Base-by-base conservation (phyloP, 306 rosid species). In the Ceratonia siliqua region DNA sequence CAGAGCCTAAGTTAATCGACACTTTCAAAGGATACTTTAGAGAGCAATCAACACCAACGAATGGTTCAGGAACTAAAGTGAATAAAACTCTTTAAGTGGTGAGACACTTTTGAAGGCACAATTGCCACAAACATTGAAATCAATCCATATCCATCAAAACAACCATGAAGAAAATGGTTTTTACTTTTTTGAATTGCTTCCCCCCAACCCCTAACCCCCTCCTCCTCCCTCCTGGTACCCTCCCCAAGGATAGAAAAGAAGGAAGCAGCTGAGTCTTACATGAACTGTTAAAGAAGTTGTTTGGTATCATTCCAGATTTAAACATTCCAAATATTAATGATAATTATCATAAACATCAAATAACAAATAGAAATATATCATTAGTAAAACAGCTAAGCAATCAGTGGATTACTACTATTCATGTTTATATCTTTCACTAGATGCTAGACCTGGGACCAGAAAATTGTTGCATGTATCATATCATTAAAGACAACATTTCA, bases 401-500 rank as follows among this genome's bases (percentile, higher is more conserved):
- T 20, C 55, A 84, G 53, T 38, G 15, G 58, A 33, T 42, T 36
- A 69, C 76, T 35, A 28, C 18, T 15, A 53, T 53, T 38, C 52
- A 75, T 35, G 20, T 43, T 38, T 22, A 54, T 42, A 69, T 43
- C 78, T 24, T 53, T 10, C 38, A 27, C 27, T 28, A 62, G 48
- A 43, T 52, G 52, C 11, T 17, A 72, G 42, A 67, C 68, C 39
- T 63, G n/a, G 71, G 63, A 38, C 11, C 9, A 54, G 14, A 24
- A 30, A 39, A 48, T 54, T 62, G 20, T 35, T 2, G 27, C 12
- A 11, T 46, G 41, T 52, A 61, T 28, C 1, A 70, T 20, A 68
- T 53, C 70, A 61, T 56, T 42, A 28, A n/a, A n/a, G 67, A 63
- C 62, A 27, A 56, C 63, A 57, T 22, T 79, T 57, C 69, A 74